Base-by-base conservation (phyloP, 768 basidiomycete species). In the Termitomyces sp. region DNA sequence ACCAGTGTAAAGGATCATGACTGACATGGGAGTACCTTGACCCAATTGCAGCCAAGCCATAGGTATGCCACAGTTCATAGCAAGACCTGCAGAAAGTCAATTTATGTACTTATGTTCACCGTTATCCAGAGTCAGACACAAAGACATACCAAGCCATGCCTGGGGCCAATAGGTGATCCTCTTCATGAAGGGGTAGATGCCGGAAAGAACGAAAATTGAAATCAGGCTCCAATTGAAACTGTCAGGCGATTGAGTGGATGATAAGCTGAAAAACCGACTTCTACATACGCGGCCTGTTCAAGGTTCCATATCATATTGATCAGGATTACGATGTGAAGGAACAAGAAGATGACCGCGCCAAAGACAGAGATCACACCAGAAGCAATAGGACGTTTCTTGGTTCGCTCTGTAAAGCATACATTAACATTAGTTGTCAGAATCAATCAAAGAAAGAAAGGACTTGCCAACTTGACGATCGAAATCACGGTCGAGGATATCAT, bases 181-280 rank as follows among this genome's bases (percentile, higher is more conserved):
- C 47, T 68, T 68, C 57, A 67, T 68, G 41, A 68, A 53, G 1
- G 67, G 67, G 39, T 68, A 68, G 12, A 66, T 27, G 2, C 52
- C 56, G 22, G 53, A 48, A 1, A 63, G 36, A 35, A 56, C 53
- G 51, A 47, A n/a, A 63, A 54, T 25, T 7, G 60, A 55, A 10
- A 60, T 20, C 7, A 61, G 18, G 2, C 64, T 63, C 39, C 59
- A 56, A 36, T 38, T 31, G 18, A 57, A 57, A 20, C 54, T 60
- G 27, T n/a, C n/a, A 5, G 46, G 29, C 7, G 31, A 23, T 33
- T 23, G 9, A 23, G 39, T 23, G 3, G 3, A 18, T 25, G n/a
- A n/a, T 35, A 7, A 3, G 20, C 46, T 11, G 1, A 2, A 5
- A 23, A 11, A 9, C 31, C 12, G 15, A 35, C 16, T 16, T 29